phyloP scores from a whole-genome alignment of 1,284 basidiomycete species.

The Cutaneotrichosporon cutaneum region DNA sequence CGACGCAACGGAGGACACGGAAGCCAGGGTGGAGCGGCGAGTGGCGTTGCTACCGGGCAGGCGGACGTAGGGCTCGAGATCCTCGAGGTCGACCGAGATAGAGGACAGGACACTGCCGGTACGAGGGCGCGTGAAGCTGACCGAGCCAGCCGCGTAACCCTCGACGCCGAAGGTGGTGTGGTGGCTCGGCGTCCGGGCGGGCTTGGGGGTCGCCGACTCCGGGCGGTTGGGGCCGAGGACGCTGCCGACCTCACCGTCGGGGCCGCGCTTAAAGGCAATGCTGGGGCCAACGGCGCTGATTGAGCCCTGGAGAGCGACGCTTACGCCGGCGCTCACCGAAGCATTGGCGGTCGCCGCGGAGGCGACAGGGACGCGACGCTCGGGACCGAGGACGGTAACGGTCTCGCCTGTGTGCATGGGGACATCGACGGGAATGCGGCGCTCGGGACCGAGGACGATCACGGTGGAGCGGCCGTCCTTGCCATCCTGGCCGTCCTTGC shows the following conservation, averaged over 20 bases:
- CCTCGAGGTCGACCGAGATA: neutral
- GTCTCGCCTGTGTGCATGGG: neutral
- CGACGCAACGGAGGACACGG: neutral
- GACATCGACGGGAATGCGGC: neutral
- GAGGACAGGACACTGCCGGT: neutral
- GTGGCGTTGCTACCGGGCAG: neutral
- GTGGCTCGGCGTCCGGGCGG: neutral
- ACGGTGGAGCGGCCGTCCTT: neutral
- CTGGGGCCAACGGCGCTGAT: neutral
- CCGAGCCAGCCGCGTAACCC: neutral
- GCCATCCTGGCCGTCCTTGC: neutral
- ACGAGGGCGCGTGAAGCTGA: neutral
- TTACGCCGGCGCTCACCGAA: neutral
- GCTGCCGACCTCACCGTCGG: neutral
- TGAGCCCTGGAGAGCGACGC: neutral
- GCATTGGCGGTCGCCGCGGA: neutral
- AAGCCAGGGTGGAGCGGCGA: neutral
- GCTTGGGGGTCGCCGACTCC: neutral
- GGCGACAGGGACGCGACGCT: too few relatives aligned
- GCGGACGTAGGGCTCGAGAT: neutral
- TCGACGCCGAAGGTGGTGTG: neutral
- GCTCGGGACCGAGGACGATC: neutral
- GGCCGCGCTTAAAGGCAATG: neutral
- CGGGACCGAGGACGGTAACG: neutral
- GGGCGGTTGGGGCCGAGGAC: neutral